Evolutionary conservation across 1,284 basidiomycete species (phyloP), one percentile per base, ranked within the genome.

Genomic region (Cryptococcus sp.): DNA sequence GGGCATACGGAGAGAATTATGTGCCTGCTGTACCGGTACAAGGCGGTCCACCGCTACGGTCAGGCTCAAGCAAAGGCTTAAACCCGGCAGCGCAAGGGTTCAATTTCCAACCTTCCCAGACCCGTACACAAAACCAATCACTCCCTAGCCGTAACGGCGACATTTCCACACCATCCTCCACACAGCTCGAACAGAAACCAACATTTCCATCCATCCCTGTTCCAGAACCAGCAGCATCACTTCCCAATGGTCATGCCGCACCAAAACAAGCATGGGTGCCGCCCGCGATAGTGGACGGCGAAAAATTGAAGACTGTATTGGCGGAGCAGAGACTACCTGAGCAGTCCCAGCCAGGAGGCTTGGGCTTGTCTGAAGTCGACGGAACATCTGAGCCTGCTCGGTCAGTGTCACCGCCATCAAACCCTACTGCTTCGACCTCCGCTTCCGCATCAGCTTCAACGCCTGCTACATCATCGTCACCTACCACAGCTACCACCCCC

Each of bases 1-100:
- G 29, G 20, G 59, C 52, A 45, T 61, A 61, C 39, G 38, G 40
- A 17, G 50, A 48, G 25, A 49, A 52, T 5, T 54, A 54, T 20
- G 46, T 54, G 48, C 43, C 52, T 17, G 54, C 54, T 13, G 19
- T 11, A 10, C 8, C 53, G 13, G 11, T 43, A 26, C 23, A 43
- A 5, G 50, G 45, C 39, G 40, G 50, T 17, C 49, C 40, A 6
- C 19, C 50, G 3, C 43, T 34, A 34, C 29, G 29, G 29, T 34
- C 29, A 34, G 29, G 29, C 29, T 7, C 62, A 3, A 49, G 52
- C 22, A 69, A 72, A 61, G 46, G 63, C 53, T 58, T 77, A 29
- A 77, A 77, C 55, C 75, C 75, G 13, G 69, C 75, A 2, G 75
- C 75, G 0, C 65, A 68, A 20, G 74, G 73, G 2, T 77, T 75